Percentiles rank a stretch among this genome's conserved stretches.
Conservation (phyloP, 2,329 filamentous ascomycete genomes). For the Ascomycota sp. region DNA sequence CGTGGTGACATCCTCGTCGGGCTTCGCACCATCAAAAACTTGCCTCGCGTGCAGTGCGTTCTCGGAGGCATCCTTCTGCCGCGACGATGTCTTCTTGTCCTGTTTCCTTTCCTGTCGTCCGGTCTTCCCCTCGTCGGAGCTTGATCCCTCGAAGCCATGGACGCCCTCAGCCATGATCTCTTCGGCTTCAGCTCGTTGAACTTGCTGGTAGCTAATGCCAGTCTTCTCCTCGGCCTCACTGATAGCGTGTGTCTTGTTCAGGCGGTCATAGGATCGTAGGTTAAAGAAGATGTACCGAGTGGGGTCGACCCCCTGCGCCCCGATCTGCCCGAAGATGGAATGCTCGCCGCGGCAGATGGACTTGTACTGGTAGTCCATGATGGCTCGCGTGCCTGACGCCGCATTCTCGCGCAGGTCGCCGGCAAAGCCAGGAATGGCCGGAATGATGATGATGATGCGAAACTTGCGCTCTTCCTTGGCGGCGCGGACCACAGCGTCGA, state of each 20-base stretch:
- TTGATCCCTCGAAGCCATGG: slow-evolving; percentile 29
- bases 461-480: slow-evolving; percentile 71
- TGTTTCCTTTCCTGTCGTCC: slow-evolving; percentile 21
- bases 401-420: slow-evolving; percentile 69
- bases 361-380: slow-evolving; percentile 98
- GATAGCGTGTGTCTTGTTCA: slow-evolving; percentile 60
- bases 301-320: slow-evolving; percentile 52
- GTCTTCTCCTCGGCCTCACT: slow-evolving; percentile 57
- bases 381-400: slow-evolving; percentile 68
- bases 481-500: slow-evolving; percentile 68
- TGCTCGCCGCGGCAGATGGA: slow-evolving; percentile 80
- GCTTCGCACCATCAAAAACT: slow-evolving; percentile 27
- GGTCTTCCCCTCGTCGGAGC: slow-evolving; percentile 9
- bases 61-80: slow-evolving; percentile 14
- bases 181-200: slow-evolving; percentile 71
- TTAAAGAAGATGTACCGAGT: slow-evolving; percentile 72
- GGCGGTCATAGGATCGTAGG: slow-evolving; percentile 70
- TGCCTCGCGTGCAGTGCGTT: slow-evolving; percentile 23
- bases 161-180: slow-evolving; percentile 63
- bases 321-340: slow-evolving; percentile 66
- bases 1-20: slow-evolving; percentile 15
- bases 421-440: slow-evolving; percentile 80
- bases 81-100: slow-evolving; percentile 17
- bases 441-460: slow-evolving; percentile 72
- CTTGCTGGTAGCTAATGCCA: slow-evolving; percentile 63